phyloP scores from a whole-genome alignment of 371 early-diverging fungal genomes.

The Coemansia sp. region DNA sequence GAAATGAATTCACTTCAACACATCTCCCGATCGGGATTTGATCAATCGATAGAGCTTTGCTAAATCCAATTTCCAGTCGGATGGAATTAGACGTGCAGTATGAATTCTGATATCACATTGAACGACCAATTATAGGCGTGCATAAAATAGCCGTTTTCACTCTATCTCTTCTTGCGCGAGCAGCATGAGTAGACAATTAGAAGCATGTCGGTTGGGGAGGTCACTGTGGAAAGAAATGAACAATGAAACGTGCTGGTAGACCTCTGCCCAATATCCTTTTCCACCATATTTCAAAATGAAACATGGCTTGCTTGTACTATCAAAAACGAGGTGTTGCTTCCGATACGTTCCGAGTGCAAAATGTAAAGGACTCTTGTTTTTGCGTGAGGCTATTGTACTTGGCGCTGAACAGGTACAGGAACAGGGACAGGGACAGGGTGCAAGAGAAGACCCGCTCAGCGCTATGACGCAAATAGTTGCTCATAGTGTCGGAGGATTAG shows the following conservation, averaged over 20 bases:
- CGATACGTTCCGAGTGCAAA: background rate
- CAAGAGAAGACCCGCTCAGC: background rate
- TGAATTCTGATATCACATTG: background rate
- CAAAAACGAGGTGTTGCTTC: background rate
- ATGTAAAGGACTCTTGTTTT: background rate
- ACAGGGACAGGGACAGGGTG: background rate
- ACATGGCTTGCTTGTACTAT: background rate
- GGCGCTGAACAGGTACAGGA: background rate
- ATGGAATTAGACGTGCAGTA: background rate
- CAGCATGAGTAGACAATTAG: constrained; percentile 1
- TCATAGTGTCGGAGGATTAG: background rate
- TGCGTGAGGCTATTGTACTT: no score
- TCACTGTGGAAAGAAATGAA: constrained; percentile 1
- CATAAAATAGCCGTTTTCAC: background rate
- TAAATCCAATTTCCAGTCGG: background rate
- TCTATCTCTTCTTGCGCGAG: background rate
- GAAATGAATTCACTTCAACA: background rate
- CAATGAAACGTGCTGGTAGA: background rate
- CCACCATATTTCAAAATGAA: no score
- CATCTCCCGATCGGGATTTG: background rate
- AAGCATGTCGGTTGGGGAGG: background rate
- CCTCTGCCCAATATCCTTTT: background rate
- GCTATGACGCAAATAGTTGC: background rate
- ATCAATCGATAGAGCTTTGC: constrained; percentile 1
- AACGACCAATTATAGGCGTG: background rate